These are phyloP conservation scores for Margaritispora aquatica DNA, from an alignment of 495 filamentous ascomycete species.

Conservation along the genomic window DNA sequence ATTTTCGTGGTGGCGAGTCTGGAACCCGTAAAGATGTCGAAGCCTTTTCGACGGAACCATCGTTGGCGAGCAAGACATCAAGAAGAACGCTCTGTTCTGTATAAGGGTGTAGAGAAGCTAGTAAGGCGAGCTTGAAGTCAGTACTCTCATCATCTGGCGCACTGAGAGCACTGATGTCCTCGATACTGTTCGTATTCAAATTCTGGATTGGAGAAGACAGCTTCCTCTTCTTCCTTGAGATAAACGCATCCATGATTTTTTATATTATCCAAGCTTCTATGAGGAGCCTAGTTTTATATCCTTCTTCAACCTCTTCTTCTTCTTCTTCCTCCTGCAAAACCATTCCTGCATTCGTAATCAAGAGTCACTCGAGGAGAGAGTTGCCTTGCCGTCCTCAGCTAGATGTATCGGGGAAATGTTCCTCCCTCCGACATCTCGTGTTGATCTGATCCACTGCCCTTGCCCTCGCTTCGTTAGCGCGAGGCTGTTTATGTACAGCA, in stretches of 20 bases:
- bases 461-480: background rate
- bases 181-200: background rate
- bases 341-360: too few relatives aligned
- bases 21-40: conserved; percentile 39
- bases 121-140: conserved; percentile 78
- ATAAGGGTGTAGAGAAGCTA: conserved; percentile 67
- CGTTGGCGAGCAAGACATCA: conserved; percentile 68
- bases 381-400: too few relatives aligned
- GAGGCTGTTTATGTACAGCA: background rate
- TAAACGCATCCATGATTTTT: conserved; percentile 51
- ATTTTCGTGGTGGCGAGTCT: conserved; percentile 28
- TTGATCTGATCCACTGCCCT: background rate
- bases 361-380: too few relatives aligned
- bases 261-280: background rate
- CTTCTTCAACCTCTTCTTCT: too few relatives aligned
- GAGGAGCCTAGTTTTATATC: background rate
- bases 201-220: conserved; percentile 2
- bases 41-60: conserved; percentile 68
- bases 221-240: conserved; percentile 46
- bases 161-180: conserved; percentile 11
- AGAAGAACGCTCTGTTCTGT: conserved; percentile 60
- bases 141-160: conserved; percentile 64
- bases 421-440: background rate
- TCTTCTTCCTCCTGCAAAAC: too few relatives aligned
- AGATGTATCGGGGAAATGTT: background rate